A percentile compares a stretch with the other conserved stretches of the same genome.
Evolutionary conservation across 768 basidiomycete genomes (phyloP).

Genomic region (Phanerodontia chrysosporium): DNA sequence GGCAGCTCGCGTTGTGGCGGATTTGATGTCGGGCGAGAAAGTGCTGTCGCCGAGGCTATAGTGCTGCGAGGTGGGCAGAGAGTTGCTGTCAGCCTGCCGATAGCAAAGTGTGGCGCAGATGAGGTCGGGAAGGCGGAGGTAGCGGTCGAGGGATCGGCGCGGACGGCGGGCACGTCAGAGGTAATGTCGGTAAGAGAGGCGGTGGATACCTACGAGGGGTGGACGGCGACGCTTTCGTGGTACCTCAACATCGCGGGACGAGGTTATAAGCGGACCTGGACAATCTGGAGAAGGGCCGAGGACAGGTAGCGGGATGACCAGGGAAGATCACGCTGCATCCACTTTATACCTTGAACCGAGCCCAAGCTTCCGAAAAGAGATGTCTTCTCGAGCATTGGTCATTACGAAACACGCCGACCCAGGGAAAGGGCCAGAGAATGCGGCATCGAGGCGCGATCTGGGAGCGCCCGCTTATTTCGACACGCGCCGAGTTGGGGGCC

Average conservation of each 20-base stretch:
- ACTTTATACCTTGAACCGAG: conserved; percentile 10
- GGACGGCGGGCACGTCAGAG: neutral
- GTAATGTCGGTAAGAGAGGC: neutral
- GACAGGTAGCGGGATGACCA: conserved; percentile 2
- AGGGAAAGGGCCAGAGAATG: conserved; percentile 3
- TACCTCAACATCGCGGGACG: neutral
- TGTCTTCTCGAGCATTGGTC: neutral
- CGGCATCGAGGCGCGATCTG: conserved; percentile 7
- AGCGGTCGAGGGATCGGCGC: neutral
- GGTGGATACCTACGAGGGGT: neutral
- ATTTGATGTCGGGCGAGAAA: neutral
- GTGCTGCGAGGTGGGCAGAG: neutral
- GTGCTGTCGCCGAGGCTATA: neutral
- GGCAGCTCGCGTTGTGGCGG: neutral
- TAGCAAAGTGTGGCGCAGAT: neutral
- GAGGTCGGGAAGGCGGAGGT: neutral
- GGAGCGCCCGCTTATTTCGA: neutral
- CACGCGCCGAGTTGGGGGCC: neutral
- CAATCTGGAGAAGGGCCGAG: neutral
- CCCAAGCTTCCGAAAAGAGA: conserved; percentile 1
- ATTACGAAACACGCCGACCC: conserved; percentile 13
- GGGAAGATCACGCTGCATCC: neutral
- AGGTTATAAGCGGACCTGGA: neutral
- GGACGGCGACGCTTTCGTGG: neutral
- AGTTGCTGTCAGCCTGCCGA: neutral